phyloP scores from a whole-genome alignment of 805 yeast species.

The Candida coquimbonensis region DNA sequence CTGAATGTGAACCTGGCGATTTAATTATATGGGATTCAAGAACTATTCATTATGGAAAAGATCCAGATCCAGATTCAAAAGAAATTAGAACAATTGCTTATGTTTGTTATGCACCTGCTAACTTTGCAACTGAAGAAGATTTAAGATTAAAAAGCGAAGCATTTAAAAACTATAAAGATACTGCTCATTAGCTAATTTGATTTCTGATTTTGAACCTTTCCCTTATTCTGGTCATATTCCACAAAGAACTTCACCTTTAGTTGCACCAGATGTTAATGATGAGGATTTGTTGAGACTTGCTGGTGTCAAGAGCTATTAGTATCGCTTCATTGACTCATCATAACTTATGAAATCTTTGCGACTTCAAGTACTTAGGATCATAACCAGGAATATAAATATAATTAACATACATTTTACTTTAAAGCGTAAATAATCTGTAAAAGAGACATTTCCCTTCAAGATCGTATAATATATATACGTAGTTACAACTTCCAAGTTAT shows the following conservation, averaged over 20 bases:
- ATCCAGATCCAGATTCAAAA: conserved; percentile 16
- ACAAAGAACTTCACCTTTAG: conserved; percentile 10
- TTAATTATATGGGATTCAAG: conserved; percentile 30
- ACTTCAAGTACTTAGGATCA: no score
- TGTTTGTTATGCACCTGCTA: conserved; percentile 22
- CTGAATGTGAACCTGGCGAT: conserved; percentile 28
- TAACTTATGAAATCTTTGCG: no score
- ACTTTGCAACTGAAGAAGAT: conserved; percentile 22
- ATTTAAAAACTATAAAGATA: conserved; percentile 17
- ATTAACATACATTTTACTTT: no score
- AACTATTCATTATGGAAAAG: conserved; percentile 13
- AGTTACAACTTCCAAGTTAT: no score
- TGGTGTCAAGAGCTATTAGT: no score
- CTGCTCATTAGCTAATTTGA: conserved; percentile 23
- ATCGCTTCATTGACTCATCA: no score
- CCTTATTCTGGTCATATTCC: conserved; percentile 17
- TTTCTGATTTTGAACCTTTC: conserved; percentile 9
- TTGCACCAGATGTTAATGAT: conserved; percentile 18
- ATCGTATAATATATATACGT: no score
- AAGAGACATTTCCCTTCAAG: no score
- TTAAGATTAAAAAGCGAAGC: conserved; percentile 12
- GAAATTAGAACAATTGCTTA: conserved; percentile 19
- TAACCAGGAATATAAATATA: no score
- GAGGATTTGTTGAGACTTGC: conserved; percentile 17
- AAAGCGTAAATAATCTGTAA: no score